Evolutionary conservation across 1,284 basidiomycete genomes (phyloP).

Genomic region (Fistulinella staudtii): DNA sequence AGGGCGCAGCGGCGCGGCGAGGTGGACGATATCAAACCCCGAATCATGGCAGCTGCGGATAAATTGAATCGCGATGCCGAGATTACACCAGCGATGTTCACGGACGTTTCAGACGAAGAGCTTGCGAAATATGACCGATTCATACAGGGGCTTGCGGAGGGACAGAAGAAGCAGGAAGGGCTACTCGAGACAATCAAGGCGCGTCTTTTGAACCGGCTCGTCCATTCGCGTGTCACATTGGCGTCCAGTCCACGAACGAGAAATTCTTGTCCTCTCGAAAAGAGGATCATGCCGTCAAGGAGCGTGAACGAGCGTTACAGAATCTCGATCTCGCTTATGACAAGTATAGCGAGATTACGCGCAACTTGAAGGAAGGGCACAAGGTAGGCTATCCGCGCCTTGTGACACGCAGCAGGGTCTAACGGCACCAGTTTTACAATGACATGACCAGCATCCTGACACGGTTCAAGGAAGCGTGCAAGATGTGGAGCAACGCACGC

Average conservation of each 20-base stretch:
- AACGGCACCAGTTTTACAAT: slow-evolving; percentile 71
- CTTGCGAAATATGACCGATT: slow-evolving; percentile 81
- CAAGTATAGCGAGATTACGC: slow-evolving; percentile 83
- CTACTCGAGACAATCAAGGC: slow-evolving; percentile 72
- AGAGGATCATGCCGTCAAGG: slow-evolving; percentile 75
- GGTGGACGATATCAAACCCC: slow-evolving; percentile 73
- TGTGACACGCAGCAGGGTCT: background rate
- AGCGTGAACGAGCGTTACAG: slow-evolving; percentile 82
- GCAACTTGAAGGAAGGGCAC: slow-evolving; percentile 86
- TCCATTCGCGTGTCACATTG: slow-evolving; percentile 1
- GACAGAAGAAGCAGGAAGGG: slow-evolving; percentile 58
- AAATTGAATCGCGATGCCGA: slow-evolving; percentile 65
- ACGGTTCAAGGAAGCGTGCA: slow-evolving; percentile 74
- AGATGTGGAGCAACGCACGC: slow-evolving; percentile 68
- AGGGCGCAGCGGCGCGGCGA: slow-evolving; percentile 64
- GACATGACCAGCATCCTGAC: slow-evolving; percentile 67
- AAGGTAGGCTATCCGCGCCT: slow-evolving; percentile 51
- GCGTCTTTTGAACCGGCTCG: slow-evolving; percentile 13
- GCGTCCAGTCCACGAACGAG: slow-evolving; percentile 63
- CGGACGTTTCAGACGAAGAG: slow-evolving; percentile 75
- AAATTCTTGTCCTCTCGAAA: slow-evolving; percentile 75
- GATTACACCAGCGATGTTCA: slow-evolving; percentile 82
- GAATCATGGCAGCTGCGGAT: slow-evolving; percentile 65
- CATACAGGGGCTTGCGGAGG: slow-evolving; percentile 58
- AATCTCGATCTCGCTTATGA: slow-evolving; percentile 86